Evolutionary conservation across 805 yeast genomes (phyloP), one percentile per base, ranked within the genome.

Genomic region (Blastobotrys chiropterorum): DNA sequence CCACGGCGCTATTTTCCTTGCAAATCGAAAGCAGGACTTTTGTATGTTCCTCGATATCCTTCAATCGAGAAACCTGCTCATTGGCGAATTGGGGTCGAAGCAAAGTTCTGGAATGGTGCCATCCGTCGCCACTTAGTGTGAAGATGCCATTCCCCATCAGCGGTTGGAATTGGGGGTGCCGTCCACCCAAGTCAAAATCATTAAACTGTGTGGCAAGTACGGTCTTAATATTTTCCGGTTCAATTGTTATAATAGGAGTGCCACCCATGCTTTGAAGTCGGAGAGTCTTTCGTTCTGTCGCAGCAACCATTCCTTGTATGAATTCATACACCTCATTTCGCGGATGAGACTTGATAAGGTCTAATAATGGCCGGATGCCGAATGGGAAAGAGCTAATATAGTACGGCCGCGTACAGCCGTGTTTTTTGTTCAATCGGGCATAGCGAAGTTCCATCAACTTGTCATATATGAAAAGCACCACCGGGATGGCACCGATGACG

Each of bases 21-120:
- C 51, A 44, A 21, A 49, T 31, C n/a, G 39, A 46, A 13, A 62
- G 38, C 38, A 66, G 50, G 21, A 52, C 17, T 43, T 56, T 57
- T 14, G 60, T 58, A 52, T 67, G 71, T 14, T 31, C 50, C 31
- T 57, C 58, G 26, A 68, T 47, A 41, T 54, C 52, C 13, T 53
- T 56, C 1, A 66, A 52, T 22, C 63, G 65, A 19, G 64, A 60
- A 17, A 67, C 61, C 59, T 65, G 69, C 44, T 61, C 63, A 3
- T 66, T 56, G 43, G 60, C 48, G 56, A 68, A 68, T 53, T 66
- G 69, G 4, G 72, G 72, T 31, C 70, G 60, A 39, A 68, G 59
- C 63, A 68, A 55, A 8, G 68, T 61, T 7, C 72, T 60, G 34
- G 71, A 66, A 49, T 67, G 70, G 45, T 64, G 59, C 72, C 72